Base-by-base conservation (phyloP, 2,329 filamentous ascomycete genomes). In the Monilinia fructigena region DNA sequence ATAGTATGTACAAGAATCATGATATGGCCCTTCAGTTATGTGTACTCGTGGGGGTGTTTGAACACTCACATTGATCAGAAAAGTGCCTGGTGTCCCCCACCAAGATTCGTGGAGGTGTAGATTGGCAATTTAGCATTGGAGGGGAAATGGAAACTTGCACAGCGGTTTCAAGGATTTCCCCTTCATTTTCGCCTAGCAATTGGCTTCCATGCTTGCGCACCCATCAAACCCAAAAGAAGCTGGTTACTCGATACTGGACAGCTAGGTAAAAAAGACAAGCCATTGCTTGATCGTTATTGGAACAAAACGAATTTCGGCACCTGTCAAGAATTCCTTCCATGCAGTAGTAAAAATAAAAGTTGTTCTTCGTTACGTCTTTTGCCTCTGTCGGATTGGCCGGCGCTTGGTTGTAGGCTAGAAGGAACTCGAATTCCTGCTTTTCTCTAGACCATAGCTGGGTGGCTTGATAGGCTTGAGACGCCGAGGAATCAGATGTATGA, bases 151-250 rank as follows among this genome's bases (percentile, higher is more conserved):
- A 58, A 58, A 58, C 40, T 31, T 35, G 23, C 23, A 38, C 18
- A 60, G 50, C 28, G 58, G 14, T 12, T 50, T n/a, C 58, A 38
- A 50, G 58, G 45, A 60, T 60, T 50, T 23, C 58, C 58, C 58
- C 58, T 60, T 60, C 58, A 60, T 60, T 60, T 23, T 60, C 58
- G 58, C 58, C 31, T 60, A 50, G 48, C 23, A 38, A 2, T 12
- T 48, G 26, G 11, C 35, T 48, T 59, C 26, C 11, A 45, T 58
- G 55, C 23, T 59, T 10, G 56, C 38, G 20, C 56, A 60, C 45
- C 56, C 45, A 50, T 60, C 56, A 60, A 59, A 38, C n/a, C 16
- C 56, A 60, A 48, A 28, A 28, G 38, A 20, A 40, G n/a, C 10
- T 11, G 38, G 4, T 40, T 40, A 40, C 38, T 40, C 2, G 38